Percentiles rank a stretch among this genome's conserved stretches.
These are phyloP conservation scores for Suillus fuscotomentosus DNA, from an alignment of 768 basidiomycete species.

Conservation along the genomic window DNA sequence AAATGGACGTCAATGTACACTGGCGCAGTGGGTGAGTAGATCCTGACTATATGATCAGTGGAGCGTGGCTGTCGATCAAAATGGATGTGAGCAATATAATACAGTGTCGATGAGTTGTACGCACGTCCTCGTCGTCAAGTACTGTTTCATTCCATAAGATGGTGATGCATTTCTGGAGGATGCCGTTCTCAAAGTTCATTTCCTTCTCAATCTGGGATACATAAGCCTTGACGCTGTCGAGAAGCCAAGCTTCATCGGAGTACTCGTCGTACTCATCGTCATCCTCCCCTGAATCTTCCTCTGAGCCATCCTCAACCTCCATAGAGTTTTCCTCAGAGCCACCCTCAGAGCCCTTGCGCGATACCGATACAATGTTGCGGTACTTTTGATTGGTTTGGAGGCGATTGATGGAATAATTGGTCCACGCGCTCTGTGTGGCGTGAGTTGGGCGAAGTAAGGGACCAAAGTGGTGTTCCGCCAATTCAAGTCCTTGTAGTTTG, in stretches of 20 bases:
- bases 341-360: neutral
- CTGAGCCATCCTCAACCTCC: neutral
- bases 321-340: neutral
- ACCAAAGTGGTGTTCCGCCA: slow-evolving; percentile 9
- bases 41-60: slow-evolving; percentile 2
- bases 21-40: slow-evolving; percentile 11
- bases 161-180: slow-evolving; percentile 12
- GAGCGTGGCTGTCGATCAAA: slow-evolving; percentile 3
- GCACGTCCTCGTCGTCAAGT: slow-evolving; percentile 5
- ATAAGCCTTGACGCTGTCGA: neutral
- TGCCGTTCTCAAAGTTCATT: neutral
- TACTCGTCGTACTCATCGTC: neutral
- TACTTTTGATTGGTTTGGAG: neutral
- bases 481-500: slow-evolving; percentile 1
- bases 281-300: neutral
- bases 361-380: neutral
- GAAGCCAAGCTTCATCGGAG: neutral
- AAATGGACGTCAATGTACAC: slow-evolving; percentile 18
- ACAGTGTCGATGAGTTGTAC: neutral
- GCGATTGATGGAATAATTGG: slow-evolving; percentile 9
- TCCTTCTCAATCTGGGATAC: slow-evolving; percentile 8
- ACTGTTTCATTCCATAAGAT: neutral
- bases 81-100: neutral
- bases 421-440: slow-evolving; percentile 4
- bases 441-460: slow-evolving; percentile 10